Base-by-base conservation (phyloP, 2,329 filamentous ascomycete species). In the Phaeoacremonium minimum region DNA sequence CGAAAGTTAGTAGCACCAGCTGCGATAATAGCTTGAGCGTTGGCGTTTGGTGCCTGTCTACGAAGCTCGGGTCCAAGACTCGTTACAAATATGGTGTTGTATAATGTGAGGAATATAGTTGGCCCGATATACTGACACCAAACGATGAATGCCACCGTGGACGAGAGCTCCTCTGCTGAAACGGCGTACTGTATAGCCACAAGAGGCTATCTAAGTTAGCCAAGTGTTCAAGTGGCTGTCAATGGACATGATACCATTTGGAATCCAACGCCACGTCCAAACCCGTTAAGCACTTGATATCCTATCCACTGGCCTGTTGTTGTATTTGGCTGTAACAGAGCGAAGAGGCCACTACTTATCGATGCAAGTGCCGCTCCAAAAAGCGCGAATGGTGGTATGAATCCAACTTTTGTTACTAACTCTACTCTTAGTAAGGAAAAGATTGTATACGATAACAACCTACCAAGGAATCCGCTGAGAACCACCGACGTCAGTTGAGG, bases 1-100 rank as follows among this genome's bases (percentile, higher is more conserved):
- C 57, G 49, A 26, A 71, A 60, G 1, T 47, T 57, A 1, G 61
- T 63, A 4, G 65, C 67, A 5, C 70, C 70, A 2, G 67, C 67
- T 5, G 42, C 36, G n/a, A 72, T 55, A 2, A 71, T 49, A 0
- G 45, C 41, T 6, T 49, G 30, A 0, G 60, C 41, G 30, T 60
- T 42, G 35, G 61, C 44, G 28, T 41, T 15, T 34, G 59, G 51
- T 6, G 56, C 58, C 26, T 56, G 53, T 13, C 35, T 16, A 0
- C 37, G 28, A 1, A 72, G 45, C 22, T 55, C 49, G 0, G 49
- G 29, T 11, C 47, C 46, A 2, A 71, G 52, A 28, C 55, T 55
- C 42, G 51, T 41, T 30, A 46, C 49, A 22, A 64, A 47, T 7
- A 63, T 56, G 8, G 57, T 58, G 17, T 38, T 40, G 29, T 30